phyloP scores from a whole-genome alignment of 352 stramenopile species.

The Pythium volutum region DNA sequence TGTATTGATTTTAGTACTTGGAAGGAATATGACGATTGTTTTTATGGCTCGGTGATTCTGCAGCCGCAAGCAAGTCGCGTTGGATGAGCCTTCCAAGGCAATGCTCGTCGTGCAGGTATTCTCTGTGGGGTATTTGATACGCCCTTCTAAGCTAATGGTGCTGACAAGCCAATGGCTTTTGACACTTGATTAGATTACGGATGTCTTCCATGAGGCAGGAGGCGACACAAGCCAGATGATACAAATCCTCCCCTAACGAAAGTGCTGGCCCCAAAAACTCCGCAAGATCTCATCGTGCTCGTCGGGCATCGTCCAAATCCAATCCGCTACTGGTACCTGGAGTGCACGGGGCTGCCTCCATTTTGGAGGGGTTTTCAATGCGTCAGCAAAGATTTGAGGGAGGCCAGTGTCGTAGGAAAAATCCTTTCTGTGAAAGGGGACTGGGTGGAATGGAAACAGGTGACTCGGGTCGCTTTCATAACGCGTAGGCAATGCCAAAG shows the following conservation, averaged over 20 bases:
- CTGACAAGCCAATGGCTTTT: not conserved
- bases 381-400: no score
- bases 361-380: no score
- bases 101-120: slow-evolving; percentile 2
- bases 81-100: not conserved
- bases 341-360: no score
- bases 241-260: not conserved
- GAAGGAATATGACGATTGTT: not conserved
- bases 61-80: not conserved
- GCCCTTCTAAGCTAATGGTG: not conserved
- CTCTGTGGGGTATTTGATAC: no score
- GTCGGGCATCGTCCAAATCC: slow-evolving; percentile 27
- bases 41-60: not conserved
- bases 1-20: not conserved
- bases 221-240: not conserved
- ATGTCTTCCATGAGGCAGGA: slow-evolving; percentile 7
- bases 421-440: no score
- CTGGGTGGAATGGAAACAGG: no score
- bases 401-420: no score
- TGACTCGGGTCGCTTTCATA: no score
- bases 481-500: no score
- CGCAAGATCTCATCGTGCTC: slow-evolving; percentile 22
- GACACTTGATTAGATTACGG: not conserved
- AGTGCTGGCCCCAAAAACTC: no score
- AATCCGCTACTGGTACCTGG: no score